Conservation (phyloP, 305 asterid species). For the Fraxinus dipetala region DNA sequence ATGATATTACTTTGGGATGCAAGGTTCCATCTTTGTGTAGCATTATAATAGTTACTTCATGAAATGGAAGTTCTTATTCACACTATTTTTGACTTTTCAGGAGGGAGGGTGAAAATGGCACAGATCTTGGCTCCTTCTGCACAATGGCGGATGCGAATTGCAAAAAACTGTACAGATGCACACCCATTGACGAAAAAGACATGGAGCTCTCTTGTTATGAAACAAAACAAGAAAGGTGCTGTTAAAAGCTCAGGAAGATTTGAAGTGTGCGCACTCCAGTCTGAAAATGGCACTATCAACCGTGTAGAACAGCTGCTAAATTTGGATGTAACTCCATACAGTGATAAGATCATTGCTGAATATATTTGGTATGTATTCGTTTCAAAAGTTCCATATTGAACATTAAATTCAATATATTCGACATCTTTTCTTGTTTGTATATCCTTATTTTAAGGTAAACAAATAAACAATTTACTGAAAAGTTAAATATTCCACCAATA, state of each 20-base stretch:
- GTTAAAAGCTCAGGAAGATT: conserved; percentile 57
- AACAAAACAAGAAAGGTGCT: conserved; percentile 58
- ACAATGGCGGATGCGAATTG: conserved; percentile 84
- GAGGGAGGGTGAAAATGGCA: conserved; percentile 62
- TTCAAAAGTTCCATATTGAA: not conserved
- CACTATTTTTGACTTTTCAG: conserved; percentile 23
- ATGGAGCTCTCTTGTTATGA: conserved; percentile 71
- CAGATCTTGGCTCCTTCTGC: conserved; percentile 88
- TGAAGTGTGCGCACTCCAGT: conserved; percentile 57
- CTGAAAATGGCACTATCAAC: conserved; percentile 66
- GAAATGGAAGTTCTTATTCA: not conserved
- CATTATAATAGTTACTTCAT: not conserved
- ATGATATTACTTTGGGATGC: not conserved
- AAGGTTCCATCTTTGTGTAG: not conserved
- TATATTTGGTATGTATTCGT: conserved; percentile 67
- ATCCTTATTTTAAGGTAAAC: not conserved
- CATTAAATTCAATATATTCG: not conserved
- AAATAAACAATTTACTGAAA: not conserved
- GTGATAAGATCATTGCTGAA: conserved; percentile 89
- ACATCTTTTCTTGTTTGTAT: not conserved
- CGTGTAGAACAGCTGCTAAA: conserved; percentile 84
- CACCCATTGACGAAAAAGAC: conserved; percentile 59
- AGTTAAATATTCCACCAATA: not conserved
- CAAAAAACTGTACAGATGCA: conserved; percentile 50
- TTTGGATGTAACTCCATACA: conserved; percentile 74